Conservation (phyloP, 1,139 yeast genomes). For the Saccharomyces pastorianus region DNA sequence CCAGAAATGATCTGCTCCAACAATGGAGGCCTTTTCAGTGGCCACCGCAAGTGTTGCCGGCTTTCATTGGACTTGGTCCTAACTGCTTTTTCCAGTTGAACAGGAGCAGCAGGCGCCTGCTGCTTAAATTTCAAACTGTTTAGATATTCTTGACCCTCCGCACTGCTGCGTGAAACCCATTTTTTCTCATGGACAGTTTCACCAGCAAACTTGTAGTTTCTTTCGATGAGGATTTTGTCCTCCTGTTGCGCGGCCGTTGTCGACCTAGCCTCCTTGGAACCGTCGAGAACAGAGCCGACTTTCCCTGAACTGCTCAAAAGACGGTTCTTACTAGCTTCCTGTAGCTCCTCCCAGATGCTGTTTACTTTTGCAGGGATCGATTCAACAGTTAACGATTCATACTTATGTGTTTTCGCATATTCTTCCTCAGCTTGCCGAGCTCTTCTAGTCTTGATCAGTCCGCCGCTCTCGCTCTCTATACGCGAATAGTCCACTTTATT, state of each 20-base stretch:
- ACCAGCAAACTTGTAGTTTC: constrained; percentile 87
- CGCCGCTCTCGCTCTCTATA: constrained; percentile 46
- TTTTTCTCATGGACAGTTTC: constrained; percentile 69
- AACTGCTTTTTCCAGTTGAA: not conserved
- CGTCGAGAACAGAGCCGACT: constrained; percentile 22
- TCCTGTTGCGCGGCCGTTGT: constrained; percentile 21
- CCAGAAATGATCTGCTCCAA: constrained; percentile 62
- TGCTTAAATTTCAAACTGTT: constrained; percentile 42
- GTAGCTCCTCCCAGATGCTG: constrained; percentile 44
- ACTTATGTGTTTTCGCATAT: constrained; percentile 25
- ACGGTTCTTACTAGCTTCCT: constrained; percentile 22
- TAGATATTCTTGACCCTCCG: constrained; percentile 78
- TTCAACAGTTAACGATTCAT: constrained; percentile 16
- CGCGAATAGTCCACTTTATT: constrained; percentile 35
- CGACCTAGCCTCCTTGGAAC: not conserved
- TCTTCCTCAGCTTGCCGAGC: constrained; percentile 41
- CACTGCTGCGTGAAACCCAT: constrained; percentile 65
- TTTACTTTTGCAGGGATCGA: constrained; percentile 32
- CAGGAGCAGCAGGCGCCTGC: constrained; percentile 9
- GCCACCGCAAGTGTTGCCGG: constrained; percentile 26
- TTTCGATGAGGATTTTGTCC: constrained; percentile 58
- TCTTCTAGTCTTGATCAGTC: constrained; percentile 48
- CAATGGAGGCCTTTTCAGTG: constrained; percentile 64
- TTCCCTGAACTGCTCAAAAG: constrained; percentile 13
- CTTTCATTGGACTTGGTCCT: constrained; percentile 10